Conservation (phyloP, 208 protist genomes). For the Histomonas meleagridis region DNA sequence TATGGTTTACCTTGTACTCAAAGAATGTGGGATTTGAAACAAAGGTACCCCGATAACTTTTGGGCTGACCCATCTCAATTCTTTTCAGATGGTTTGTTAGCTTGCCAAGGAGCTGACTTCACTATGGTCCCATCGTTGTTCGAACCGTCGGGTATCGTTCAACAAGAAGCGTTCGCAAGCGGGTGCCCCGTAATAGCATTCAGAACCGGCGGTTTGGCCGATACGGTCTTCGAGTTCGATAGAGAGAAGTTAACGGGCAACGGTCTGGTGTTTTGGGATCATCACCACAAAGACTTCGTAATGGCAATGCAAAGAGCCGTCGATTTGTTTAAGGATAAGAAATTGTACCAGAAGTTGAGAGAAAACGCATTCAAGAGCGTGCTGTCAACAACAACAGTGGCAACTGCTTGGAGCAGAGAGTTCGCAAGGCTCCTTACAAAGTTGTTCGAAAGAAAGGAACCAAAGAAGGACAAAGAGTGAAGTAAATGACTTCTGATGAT, state of each 20-base stretch:
- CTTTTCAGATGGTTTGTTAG: background rate
- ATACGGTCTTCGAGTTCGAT: constrained; percentile 33
- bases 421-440: background rate
- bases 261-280: background rate
- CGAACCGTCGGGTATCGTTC: constrained; percentile 33
- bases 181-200: background rate
- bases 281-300: background rate
- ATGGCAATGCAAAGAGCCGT: background rate
- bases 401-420: background rate
- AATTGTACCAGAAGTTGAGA: background rate
- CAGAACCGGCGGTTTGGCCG: constrained; percentile 26
- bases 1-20: background rate
- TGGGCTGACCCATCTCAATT: constrained; percentile 35
- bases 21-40: constrained; percentile 8
- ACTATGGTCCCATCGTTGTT: constrained; percentile 2
- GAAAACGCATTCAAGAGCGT: constrained; percentile 19
- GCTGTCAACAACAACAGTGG: background rate
- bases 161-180: constrained; percentile 2
- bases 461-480: too few species aligned
- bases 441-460: background rate
- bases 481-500: too few species aligned
- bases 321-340: background rate
- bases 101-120: constrained; percentile 19
- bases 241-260: constrained; percentile 6
- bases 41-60: background rate